phyloP scores from a whole-genome alignment of 139 green algal genomes.

The Auxenochlorella pyrenoidosa region DNA sequence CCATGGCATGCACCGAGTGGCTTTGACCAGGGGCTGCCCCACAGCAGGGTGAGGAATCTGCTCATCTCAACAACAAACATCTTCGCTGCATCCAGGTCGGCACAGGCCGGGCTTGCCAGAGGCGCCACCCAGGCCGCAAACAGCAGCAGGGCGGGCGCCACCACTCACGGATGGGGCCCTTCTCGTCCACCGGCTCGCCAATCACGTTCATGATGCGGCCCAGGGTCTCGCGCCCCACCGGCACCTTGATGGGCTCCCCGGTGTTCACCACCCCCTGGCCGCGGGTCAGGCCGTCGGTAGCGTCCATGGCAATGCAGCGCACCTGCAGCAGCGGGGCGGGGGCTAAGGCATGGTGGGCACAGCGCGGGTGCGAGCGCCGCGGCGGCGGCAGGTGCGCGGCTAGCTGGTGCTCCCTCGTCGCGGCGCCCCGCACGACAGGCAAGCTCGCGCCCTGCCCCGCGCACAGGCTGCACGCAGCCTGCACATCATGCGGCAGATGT shows the following conservation, averaged over 20 bases:
- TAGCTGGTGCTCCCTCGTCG: not conserved
- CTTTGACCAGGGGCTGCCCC: no score
- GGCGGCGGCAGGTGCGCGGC: not conserved
- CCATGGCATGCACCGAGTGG: no score
- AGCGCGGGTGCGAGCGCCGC: not conserved
- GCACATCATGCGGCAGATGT: not conserved
- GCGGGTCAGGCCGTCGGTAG: conserved; percentile 95
- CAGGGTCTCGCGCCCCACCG: conserved; percentile 95
- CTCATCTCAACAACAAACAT: no score
- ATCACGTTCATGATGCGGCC: conserved; percentile 99
- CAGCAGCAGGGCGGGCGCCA: not conserved
- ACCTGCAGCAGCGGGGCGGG: not conserved
- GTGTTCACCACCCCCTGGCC: conserved; percentile 95
- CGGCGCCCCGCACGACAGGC: no score
- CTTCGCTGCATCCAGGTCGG: no score
- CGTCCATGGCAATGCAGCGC: conserved; percentile 99
- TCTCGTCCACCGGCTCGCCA: conserved; percentile 98
- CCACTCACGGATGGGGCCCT: conserved; percentile 88
- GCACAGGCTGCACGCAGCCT: no score
- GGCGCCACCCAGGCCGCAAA: not conserved
- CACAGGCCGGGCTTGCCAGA: no score
- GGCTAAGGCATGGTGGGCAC: not conserved
- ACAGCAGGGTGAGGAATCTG: no score
- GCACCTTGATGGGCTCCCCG: conserved; percentile 96
- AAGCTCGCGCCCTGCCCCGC: no score